phyloP scores from a whole-genome alignment of 2,329 filamentous ascomycete genomes.

The Colletotrichum lini region DNA sequence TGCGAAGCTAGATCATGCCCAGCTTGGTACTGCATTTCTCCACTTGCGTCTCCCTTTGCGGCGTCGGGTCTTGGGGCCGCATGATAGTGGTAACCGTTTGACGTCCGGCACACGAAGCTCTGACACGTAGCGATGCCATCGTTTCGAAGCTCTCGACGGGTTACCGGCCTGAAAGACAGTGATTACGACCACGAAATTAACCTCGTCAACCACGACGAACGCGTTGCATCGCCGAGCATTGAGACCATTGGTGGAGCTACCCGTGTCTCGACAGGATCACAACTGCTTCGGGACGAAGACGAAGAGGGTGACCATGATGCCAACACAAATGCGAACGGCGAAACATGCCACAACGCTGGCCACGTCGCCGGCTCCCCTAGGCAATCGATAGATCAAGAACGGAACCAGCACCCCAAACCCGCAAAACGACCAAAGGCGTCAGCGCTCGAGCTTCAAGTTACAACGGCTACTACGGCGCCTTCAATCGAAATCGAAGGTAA shows the following conservation, averaged over 20 bases:
- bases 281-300: slow-evolving; percentile 34
- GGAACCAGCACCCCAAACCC: slow-evolving; percentile 7
- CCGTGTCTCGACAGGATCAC: slow-evolving; percentile 33
- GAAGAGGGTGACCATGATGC: slow-evolving; percentile 2
- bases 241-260: slow-evolving; percentile 21
- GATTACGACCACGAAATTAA: slow-evolving; percentile 81
- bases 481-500: slow-evolving; percentile 43
- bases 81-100: background rate
- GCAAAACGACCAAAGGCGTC: slow-evolving; percentile 12
- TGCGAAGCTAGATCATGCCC: slow-evolving; percentile 11
- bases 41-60: slow-evolving; percentile 40
- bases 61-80: background rate
- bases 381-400: slow-evolving; percentile 13
- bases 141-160: slow-evolving; percentile 67
- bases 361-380: slow-evolving; percentile 11
- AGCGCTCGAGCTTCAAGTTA: slow-evolving; percentile 8
- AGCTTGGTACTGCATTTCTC: slow-evolving; percentile 24
- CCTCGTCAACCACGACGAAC: slow-evolving; percentile 71
- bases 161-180: slow-evolving; percentile 66
- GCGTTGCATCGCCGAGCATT: slow-evolving; percentile 29
- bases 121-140: slow-evolving; percentile 52
- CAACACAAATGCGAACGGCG: background rate
- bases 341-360: background rate
- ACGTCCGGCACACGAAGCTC: slow-evolving; percentile 18
- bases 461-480: slow-evolving; percentile 26